phyloP scores from a whole-genome alignment of 2,329 filamentous ascomycete genomes.

The Thyridium curvatum region DNA sequence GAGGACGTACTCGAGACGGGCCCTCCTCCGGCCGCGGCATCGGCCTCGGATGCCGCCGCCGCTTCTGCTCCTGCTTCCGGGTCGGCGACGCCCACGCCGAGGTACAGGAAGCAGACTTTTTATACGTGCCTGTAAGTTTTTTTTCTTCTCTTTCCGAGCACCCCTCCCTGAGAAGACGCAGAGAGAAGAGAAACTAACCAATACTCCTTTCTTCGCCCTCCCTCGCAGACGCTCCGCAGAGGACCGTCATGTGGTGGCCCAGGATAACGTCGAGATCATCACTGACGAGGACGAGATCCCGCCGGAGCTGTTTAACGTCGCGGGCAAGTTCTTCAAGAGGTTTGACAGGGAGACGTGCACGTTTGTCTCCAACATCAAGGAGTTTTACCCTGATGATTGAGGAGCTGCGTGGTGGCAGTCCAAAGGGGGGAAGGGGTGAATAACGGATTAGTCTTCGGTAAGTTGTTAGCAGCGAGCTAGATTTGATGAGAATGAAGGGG shows the following conservation, averaged over 20 bases:
- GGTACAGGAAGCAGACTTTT: conserved; percentile 57
- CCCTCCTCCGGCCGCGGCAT: too few species aligned
- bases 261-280: conserved; percentile 73
- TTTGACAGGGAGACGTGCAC: conserved; percentile 61
- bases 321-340: conserved; percentile 82
- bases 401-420: background rate
- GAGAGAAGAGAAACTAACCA: conserved; percentile 52
- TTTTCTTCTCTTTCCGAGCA: conserved; percentile 4
- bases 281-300: conserved; percentile 39
- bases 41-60: too few species aligned
- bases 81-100: conserved; percentile 31
- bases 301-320: conserved; percentile 56
- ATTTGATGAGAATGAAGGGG: too few species aligned
- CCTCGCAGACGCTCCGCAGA: conserved; percentile 46
- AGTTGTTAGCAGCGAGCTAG: too few species aligned
- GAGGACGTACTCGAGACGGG: conserved; percentile 32
- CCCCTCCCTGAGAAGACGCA: conserved; percentile 16
- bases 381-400: conserved; percentile 83
- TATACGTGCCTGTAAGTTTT: conserved; percentile 79
- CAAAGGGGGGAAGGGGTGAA: too few species aligned
- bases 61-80: too few species aligned
- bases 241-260: conserved; percentile 65
- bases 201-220: background rate
- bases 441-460: too few species aligned
- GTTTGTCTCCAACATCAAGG: conserved; percentile 76